Conservation (phyloP, 1,284 basidiomycete species). For the Tilletiopsis washingtonensis region DNA sequence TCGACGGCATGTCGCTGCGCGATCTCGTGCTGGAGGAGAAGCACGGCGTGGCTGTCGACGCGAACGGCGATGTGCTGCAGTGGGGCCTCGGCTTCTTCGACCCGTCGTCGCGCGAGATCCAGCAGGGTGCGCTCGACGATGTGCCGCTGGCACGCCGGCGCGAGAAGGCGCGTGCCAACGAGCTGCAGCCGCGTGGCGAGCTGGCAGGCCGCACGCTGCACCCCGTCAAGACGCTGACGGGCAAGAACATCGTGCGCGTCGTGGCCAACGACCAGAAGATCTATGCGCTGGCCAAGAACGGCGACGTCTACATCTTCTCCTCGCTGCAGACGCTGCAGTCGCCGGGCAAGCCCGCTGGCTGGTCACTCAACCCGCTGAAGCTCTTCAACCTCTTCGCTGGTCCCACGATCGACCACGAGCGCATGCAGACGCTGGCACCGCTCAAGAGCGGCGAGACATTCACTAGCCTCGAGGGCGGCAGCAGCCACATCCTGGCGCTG, state of each 20-base stretch:
- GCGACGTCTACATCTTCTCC: conserved; percentile 42
- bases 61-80: conserved; percentile 59
- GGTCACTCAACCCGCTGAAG: conserved; percentile 23
- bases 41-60: conserved; percentile 43
- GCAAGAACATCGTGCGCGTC: conserved; percentile 41
- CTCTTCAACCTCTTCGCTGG: conserved; percentile 23
- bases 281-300: conserved; percentile 33
- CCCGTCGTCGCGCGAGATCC: conserved; percentile 10
- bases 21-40: conserved; percentile 37
- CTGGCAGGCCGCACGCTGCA: conserved; percentile 11
- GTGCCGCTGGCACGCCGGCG: conserved; percentile 25
- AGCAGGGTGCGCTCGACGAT: conserved; percentile 19
- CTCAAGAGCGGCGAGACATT: conserved; percentile 22
- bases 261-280: conserved; percentile 38
- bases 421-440: conserved; percentile 2
- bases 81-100: conserved; percentile 47
- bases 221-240: conserved; percentile 35
- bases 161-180: conserved; percentile 21
- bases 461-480: conserved; percentile 52
- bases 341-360: conserved; percentile 13
- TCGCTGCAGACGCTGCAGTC: conserved; percentile 21
- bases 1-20: conserved; percentile 40
- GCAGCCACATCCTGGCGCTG: conserved; percentile 77
- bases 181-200: conserved; percentile 16
- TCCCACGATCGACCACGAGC: conserved; percentile 24